These are phyloP conservation scores for Termitomyces sp. DNA, from an alignment of 768 basidiomycete genomes.

Conservation along the genomic window DNA sequence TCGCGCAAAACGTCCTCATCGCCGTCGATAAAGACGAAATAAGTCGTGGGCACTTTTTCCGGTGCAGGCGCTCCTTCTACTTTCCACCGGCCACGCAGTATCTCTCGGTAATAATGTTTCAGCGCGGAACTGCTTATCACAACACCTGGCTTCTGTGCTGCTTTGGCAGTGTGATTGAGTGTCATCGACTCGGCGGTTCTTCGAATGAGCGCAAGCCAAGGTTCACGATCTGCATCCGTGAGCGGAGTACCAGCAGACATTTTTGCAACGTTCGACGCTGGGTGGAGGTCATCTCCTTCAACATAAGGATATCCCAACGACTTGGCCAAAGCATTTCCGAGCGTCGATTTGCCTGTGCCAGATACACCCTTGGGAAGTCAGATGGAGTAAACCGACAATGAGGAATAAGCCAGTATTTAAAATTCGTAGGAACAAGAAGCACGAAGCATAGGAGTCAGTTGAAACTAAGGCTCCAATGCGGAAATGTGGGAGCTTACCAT, in stretches of 20 bases:
- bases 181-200: constrained; percentile 47
- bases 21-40: constrained; percentile 79
- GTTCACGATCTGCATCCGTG: constrained; percentile 75
- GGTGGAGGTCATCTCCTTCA: constrained; percentile 89
- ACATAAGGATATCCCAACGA: constrained; percentile 69
- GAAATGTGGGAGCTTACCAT: constrained; percentile 16
- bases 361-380: constrained; percentile 53
- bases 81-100: constrained; percentile 55
- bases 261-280: constrained; percentile 76
- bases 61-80: not conserved
- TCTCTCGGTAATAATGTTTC: constrained; percentile 75
- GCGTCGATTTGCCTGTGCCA: constrained; percentile 68
- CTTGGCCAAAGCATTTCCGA: constrained; percentile 59
- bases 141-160: constrained; percentile 39
- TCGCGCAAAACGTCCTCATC: constrained; percentile 47
- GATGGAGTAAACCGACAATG: not conserved
- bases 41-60: constrained; percentile 42
- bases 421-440: not conserved
- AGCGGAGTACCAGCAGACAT: constrained; percentile 77
- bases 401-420: not conserved
- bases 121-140: constrained; percentile 86
- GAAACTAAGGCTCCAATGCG: not conserved
- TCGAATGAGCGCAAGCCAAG: constrained; percentile 80
- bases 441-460: not conserved
- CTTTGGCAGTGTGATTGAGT: not conserved